Conservation (phyloP, 306 rosid genomes). For the Oemleria cerasiformis region DNA sequence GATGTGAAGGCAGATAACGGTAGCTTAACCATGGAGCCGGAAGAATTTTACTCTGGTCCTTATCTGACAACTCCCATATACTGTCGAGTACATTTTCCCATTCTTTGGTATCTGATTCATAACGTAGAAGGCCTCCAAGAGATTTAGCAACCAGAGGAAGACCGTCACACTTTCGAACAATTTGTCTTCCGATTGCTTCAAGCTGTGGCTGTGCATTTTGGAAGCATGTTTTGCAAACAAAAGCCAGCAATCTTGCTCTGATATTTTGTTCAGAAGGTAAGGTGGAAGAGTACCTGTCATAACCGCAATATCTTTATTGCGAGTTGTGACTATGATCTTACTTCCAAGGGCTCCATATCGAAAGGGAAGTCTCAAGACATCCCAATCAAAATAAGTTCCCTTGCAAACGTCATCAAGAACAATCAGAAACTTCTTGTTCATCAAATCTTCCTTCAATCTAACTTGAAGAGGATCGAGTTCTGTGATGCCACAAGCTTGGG, state of each 20-base stretch:
- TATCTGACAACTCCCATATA: not conserved
- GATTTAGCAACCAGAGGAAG: conserved; percentile 18
- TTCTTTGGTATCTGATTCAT: not conserved
- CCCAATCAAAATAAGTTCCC: not conserved
- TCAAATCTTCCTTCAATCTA: not conserved
- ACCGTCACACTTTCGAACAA: conserved; percentile 22
- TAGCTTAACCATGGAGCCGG: conserved; percentile 18
- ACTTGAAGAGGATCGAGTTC: conserved; percentile 7
- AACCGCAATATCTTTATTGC: not conserved
- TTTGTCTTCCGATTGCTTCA: conserved; percentile 18
- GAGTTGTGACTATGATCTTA: conserved; percentile 14
- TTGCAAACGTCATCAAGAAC: conserved; percentile 27
- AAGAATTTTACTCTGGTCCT: not conserved
- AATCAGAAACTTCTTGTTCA: not conserved
- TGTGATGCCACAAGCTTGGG: not conserved
- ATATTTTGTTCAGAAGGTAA: not conserved
- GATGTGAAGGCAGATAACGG: conserved; percentile 13
- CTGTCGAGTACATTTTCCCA: conserved; percentile 7
- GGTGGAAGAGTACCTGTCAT: not conserved
- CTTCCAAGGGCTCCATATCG: not conserved
- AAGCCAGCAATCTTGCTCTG: conserved; percentile 12
- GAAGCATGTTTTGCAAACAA: conserved; percentile 18
- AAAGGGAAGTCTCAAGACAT: not conserved
- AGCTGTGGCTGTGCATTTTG: not conserved
- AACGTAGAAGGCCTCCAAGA: conserved; percentile 10